A percentile compares a stretch with the other conserved stretches of the same genome.
phyloP scores from a whole-genome alignment of 257 asterid species.

The Eucommia ulmoides region DNA sequence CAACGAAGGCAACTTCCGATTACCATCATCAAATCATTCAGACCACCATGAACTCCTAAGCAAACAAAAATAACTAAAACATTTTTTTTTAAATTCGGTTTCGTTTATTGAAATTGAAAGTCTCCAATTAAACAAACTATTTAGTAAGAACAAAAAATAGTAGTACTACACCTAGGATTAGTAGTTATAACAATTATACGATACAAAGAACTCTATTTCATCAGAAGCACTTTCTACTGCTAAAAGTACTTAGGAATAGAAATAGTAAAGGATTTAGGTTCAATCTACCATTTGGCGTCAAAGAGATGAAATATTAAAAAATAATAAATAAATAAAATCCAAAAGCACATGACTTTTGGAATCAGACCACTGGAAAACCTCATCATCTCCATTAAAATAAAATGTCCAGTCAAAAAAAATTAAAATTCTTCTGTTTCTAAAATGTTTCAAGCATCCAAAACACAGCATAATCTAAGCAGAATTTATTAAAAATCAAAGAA shows the following conservation, averaged over 20 bases:
- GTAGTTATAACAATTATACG: not conserved
- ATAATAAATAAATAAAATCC: no score
- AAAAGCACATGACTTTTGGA: no score
- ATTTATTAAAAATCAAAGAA: not conserved
- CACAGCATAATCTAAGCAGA: not conserved
- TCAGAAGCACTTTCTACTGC: not conserved
- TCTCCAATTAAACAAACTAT: not conserved
- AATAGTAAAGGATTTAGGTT: no score
- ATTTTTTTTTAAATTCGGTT: not conserved
- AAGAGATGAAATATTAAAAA: no score
- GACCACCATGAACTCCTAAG: not conserved
- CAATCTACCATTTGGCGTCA: no score
- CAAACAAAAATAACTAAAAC: not conserved
- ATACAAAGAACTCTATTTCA: no score
- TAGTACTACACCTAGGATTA: no score
- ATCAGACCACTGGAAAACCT: no score
- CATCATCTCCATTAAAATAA: not conserved
- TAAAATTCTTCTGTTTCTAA: constrained; percentile 2
- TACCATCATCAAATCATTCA: not conserved
- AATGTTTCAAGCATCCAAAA: constrained; percentile 6
- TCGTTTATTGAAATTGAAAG: not conserved
- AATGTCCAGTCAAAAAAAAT: constrained; percentile 5
- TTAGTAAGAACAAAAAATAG: not conserved
- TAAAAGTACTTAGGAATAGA: not conserved
- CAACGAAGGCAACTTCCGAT: not conserved